Conservation (phyloP, 495 filamentous ascomycete species). For the Aspergillus haitiensis region DNA sequence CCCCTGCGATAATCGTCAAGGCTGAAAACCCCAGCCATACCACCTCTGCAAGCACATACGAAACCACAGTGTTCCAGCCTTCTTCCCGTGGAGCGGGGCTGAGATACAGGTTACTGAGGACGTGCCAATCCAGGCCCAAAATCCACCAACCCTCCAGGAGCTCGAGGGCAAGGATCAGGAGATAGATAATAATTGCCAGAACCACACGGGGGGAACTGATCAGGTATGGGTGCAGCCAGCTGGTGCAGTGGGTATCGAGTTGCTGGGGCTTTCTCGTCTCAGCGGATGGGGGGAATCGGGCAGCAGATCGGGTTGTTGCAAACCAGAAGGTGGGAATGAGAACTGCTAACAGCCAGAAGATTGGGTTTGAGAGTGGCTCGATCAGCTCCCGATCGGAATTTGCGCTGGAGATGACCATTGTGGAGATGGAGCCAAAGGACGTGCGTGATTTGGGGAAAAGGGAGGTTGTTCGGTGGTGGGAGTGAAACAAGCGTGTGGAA, state of each 20-base stretch:
- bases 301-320: neutral
- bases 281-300: neutral
- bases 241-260: neutral
- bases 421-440: no score
- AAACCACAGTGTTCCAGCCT: neutral
- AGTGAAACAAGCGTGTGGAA: no score
- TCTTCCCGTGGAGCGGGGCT: neutral
- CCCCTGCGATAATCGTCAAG: neutral
- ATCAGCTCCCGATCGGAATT: neutral
- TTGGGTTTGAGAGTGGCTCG: neutral
- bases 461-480: no score
- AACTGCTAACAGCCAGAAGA: neutral
- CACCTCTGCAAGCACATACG: neutral
- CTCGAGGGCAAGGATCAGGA: neutral
- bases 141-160: neutral
- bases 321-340: neutral
- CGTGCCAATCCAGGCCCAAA: neutral
- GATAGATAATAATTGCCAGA: neutral
- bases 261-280: neutral
- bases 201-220: neutral
- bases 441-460: no score
- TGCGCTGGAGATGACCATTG: neutral
- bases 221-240: conserved; percentile 1
- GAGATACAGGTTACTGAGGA: neutral
- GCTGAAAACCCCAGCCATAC: neutral